These are phyloP conservation scores for Phytophthora pseudosyringae DNA, from an alignment of 352 stramenopile genomes.

Conservation along the genomic window DNA sequence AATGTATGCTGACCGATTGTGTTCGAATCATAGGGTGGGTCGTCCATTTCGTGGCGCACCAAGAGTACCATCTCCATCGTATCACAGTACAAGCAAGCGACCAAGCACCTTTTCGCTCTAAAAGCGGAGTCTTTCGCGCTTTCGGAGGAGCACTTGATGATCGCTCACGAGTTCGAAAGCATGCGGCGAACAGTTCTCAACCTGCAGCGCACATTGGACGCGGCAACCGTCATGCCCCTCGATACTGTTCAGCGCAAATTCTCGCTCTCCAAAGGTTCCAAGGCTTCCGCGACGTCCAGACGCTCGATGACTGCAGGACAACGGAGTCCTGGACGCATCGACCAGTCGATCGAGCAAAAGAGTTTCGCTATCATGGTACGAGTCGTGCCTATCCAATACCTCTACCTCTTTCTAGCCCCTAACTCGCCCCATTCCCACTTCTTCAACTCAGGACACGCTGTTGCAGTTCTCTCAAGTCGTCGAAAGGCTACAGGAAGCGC, in stretches of 20 bases:
- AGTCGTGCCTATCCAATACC: background rate
- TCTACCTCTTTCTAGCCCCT: background rate
- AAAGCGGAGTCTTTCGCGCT: slow-evolving; percentile 45
- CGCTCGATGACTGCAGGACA: slow-evolving; percentile 16
- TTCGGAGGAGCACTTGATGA: slow-evolving; percentile 48
- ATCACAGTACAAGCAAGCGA: slow-evolving; percentile 26
- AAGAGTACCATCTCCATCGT: slow-evolving; percentile 43
- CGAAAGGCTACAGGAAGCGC: slow-evolving; percentile 59
- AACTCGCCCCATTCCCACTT: background rate
- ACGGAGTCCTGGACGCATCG: slow-evolving; percentile 43
- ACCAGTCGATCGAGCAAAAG: slow-evolving; percentile 61
- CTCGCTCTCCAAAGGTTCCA: slow-evolving; percentile 22
- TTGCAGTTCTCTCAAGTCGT: slow-evolving; percentile 67
- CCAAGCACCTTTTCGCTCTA: slow-evolving; percentile 2
- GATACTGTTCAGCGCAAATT: slow-evolving; percentile 38
- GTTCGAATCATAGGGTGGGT: slow-evolving; percentile 46
- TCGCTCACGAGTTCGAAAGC: slow-evolving; percentile 53
- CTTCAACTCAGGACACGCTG: slow-evolving; percentile 51
- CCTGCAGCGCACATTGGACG: slow-evolving; percentile 56
- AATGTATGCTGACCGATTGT: background rate
- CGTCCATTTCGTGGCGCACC: slow-evolving; percentile 58
- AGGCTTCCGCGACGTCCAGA: slow-evolving; percentile 19
- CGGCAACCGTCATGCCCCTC: slow-evolving; percentile 38
- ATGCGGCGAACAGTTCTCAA: slow-evolving; percentile 62
- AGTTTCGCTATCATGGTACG: slow-evolving; percentile 63